Base-by-base conservation (phyloP, 1,139 yeast species). In the Barnettozyma hawaiiensis region DNA sequence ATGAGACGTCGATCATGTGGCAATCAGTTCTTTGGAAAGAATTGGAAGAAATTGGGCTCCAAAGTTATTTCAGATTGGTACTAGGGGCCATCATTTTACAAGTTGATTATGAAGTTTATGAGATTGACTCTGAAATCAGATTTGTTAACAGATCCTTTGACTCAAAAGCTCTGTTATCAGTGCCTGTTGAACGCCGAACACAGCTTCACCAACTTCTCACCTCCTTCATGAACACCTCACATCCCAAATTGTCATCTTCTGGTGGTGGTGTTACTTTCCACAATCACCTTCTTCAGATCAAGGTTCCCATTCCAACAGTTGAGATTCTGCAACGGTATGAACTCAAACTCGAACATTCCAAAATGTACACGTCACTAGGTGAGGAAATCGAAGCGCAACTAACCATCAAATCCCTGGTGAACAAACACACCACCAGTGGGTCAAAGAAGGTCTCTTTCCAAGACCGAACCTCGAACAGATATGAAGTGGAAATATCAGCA, bases 341-440 rank as follows among this genome's bases (percentile, higher is more conserved):
- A 48, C 68, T 74, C 44, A 56, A 65, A 1, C 70, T 66, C 44
- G 66, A 67, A 2, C 62, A 60, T 37, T 60, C 62, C 21, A 47
- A 64, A 4, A 75, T 71, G 40, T 80, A 71, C 49, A 59, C 46
- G 2, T 32, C 71, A 9, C 80, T 85, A 2, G 94, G 95, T 2
- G 81, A 77, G 40, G 78, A 85, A 0, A 74, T 85, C 19, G 52
- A 61, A 0, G 67, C 72, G 3, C 60, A 56, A 4, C 59, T 85
- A 19, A 54, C 47, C 0, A 62, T 82, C 7, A 60, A 65, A n/a
- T 71, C 85, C 0, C 54, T 65, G 4, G 64, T 68, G 2, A 65
- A 60, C 42, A 47, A 49, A 24, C 45, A 50, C 11, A 5, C 16
- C 4, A 16, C 26, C 1, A 20, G 18, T 15, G 39, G 60, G 46